Base-by-base conservation (phyloP, 2,329 filamentous ascomycete species). In the Aspergillus texensis region DNA sequence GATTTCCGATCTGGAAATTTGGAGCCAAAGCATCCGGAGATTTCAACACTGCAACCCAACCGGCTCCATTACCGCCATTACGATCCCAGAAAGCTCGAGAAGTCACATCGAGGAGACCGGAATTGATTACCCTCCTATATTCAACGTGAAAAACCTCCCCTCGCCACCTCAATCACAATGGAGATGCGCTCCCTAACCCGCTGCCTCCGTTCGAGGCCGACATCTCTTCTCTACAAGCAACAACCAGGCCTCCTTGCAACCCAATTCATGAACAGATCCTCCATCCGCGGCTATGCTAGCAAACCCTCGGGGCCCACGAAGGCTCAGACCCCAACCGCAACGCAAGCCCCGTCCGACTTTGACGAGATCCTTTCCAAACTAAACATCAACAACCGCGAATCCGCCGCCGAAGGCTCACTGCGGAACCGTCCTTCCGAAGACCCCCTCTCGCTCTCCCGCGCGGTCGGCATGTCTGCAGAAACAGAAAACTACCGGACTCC, bases 301-400 rank as follows among this genome's bases (percentile, higher is more conserved):
- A 52, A 59, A 63, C 43, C 36, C 52, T 34, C 57, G 24, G 30
- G 61, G 58, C 61, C 59, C 56, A 26, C 61, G 30, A 16, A 55
- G 11, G 8, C 58, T n/a, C 52, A 32, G 62, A 19, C 61, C 36
- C 16, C 46, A 21, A 11, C 57, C 26, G 45, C 46, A 59, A 26
- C 39, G 21, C 43, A 59, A 24, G 14, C 24, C 52, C 34, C 62
- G 28, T 61, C 64, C 24, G 71, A 73, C 63, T 75, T 77, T 62
- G 72, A 78, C 63, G 66, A 70, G 24, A 73, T 78, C 69, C 70
- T 77, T 60, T 70, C 70, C 67, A 69, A 72, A 52, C 74, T 78
- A 54, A 71, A 77, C 45, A 58, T 78, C 46, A 62, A 62, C 66
- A 60, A 60, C 39, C 34, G 28, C 50, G 54, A 43, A 36, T 16